These are phyloP conservation scores for Globisporangium polare DNA, from an alignment of 352 stramenopile species.

Conservation along the genomic window DNA sequence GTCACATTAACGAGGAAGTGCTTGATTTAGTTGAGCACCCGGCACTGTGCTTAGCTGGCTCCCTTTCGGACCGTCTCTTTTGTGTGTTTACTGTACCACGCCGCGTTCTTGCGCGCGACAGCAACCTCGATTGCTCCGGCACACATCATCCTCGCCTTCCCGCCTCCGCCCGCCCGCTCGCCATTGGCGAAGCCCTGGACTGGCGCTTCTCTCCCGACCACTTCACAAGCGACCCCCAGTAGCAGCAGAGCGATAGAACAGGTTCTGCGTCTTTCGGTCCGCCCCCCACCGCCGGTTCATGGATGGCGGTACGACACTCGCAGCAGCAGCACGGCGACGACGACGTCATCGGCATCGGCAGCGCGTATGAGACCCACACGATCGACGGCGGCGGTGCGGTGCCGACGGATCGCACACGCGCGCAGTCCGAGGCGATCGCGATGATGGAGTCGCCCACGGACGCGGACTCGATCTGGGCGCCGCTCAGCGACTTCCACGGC, in stretches of 20 bases:
- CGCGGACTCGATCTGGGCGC: conserved; percentile 8
- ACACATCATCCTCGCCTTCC: no score
- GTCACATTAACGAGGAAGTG: no score
- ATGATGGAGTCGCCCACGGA: conserved; percentile 16
- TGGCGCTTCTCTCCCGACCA: not conserved
- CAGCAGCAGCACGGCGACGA: conserved; percentile 1
- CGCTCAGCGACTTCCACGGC: conserved; percentile 12
- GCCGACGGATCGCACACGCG: not conserved
- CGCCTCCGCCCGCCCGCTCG: no score
- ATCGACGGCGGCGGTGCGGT: not conserved
- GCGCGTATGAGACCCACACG: not conserved
- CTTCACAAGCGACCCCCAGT: not conserved
- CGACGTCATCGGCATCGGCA: not conserved
- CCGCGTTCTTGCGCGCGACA: no score
- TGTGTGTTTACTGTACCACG: no score
- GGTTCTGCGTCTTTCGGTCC: not conserved
- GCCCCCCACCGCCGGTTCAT: conserved; percentile 1
- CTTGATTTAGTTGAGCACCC: no score
- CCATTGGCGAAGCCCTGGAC: no score
- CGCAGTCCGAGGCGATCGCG: conserved; percentile 13
- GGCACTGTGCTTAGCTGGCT: no score
- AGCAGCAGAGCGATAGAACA: not conserved
- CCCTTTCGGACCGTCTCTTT: no score
- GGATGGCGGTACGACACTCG: conserved; percentile 6
- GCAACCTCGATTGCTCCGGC: no score